Base-by-base conservation (phyloP, 306 rosid species). In the Gillenia trifoliata region DNA sequence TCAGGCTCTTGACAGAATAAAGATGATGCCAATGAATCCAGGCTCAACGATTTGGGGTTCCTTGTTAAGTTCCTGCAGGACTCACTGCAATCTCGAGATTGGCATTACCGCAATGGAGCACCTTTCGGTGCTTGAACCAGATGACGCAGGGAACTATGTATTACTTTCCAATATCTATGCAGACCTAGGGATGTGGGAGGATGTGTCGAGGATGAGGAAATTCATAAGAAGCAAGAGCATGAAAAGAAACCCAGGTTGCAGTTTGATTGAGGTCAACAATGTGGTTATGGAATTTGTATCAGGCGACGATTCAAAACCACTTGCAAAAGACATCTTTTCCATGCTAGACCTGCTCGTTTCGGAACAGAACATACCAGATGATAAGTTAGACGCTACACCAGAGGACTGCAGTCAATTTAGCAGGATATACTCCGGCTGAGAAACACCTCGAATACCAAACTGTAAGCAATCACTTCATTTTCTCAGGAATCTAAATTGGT, bases 1-100 rank as follows among this genome's bases (percentile, higher is more conserved):
- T 28, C 83, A 78, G 76, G 96, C 98, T 74, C 84, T 92, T 4
- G 77, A 90, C 43, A 71, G 78, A 29, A 78, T 89, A 76, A 28
- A 70, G 56, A 83, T 85, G 87, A 90, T 94, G 96, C 84, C 90
- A 11, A 81, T 91, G 82, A 82, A 75, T 70, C 85, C 93, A 9
- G 93, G 89, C 76, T 80, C 96, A 3, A 94, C 84, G 84, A 84
- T 92, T 82, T 94, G 96, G 97, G 93, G 93, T 62, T 88, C 95
- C 41, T 52, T 94, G 80, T 77, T 94, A 29, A 90, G 88, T 56
- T 90, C 90, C 28, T 88, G 97, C 73, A 86, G 90, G 86, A 85
- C 80, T 74, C 81, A 87, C 74, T 57, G 83, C 79, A 89, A 91
- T 82, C 85, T 87, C 61, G 88, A 87, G 74, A 82, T 87, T 78